These are phyloP conservation scores for Chaetomium strumarium DNA, from an alignment of 2,329 filamentous ascomycete genomes.

Conservation along the genomic window DNA sequence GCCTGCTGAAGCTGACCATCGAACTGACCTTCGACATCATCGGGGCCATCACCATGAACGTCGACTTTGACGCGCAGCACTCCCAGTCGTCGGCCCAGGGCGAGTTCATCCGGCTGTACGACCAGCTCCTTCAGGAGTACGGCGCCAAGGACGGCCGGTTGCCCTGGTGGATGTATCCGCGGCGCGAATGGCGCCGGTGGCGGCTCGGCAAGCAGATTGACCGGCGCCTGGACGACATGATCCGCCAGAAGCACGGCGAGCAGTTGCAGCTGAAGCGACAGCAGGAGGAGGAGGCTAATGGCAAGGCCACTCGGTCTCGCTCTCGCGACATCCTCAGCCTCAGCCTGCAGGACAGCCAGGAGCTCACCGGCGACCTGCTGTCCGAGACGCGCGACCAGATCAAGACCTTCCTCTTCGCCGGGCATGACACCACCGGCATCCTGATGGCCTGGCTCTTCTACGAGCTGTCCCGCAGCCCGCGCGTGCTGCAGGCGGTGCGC, in stretches of 20 bases:
- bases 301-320: slow-evolving; percentile 17
- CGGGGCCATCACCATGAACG: slow-evolving; percentile 31
- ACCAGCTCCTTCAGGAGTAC: slow-evolving; percentile 27
- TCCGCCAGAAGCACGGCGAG: slow-evolving; percentile 24
- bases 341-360: slow-evolving; percentile 27
- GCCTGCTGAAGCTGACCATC: slow-evolving; percentile 32
- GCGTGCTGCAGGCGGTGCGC: slow-evolving; percentile 26
- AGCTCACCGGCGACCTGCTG: slow-evolving; percentile 27
- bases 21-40: slow-evolving; percentile 29
- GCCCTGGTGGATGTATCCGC: slow-evolving; percentile 23
- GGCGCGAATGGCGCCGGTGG: slow-evolving; percentile 17
- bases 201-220: slow-evolving; percentile 23
- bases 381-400: slow-evolving; percentile 33
- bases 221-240: slow-evolving; percentile 22
- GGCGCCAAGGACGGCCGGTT: slow-evolving; percentile 17
- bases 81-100: slow-evolving; percentile 23
- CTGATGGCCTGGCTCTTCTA: slow-evolving; percentile 34
- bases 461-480: slow-evolving; percentile 31
- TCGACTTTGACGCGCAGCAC: slow-evolving; percentile 31
- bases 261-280: slow-evolving; percentile 2
- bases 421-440: slow-evolving; percentile 37
- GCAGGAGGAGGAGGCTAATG: too few relatives aligned
- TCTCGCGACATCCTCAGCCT: slow-evolving; percentile 32
- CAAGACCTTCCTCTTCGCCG: slow-evolving; percentile 37
- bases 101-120: slow-evolving; percentile 29